Base-by-base conservation (phyloP, 2,329 filamentous ascomycete species). In the Dactylellina haptotyla region DNA sequence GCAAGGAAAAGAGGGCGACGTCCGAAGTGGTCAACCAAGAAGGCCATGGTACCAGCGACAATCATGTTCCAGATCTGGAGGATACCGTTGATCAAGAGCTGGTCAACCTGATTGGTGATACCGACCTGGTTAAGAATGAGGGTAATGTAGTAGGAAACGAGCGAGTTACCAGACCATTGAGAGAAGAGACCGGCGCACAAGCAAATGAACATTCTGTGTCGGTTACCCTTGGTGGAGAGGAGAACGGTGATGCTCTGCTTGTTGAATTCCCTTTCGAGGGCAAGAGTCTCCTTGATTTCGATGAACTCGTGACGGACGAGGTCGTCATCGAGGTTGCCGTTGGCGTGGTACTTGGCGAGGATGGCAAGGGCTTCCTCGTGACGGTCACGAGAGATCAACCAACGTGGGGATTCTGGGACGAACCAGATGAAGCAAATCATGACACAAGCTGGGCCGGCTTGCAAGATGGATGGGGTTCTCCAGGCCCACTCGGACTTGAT, bases 161-260 rank as follows among this genome's bases (percentile, higher is more conserved):
- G 77, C 43, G 82, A 83, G 75, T 86, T 87, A 34, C 85, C 86
- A 61, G 83, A 85, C 84, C 84, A 87, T 75, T 88, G 86, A 6
- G 83, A 84, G 80, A 87, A 87, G 71, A 86, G 80, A 71, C 85
- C 85, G 5, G 85, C 81, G 20, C 82, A 81, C 51, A 87, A 78
- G n/a, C 85, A 80, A 63, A 88, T 86, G 53, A 86, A 77, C 26
- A 87, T 80, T 34, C 86, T 82, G 75, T 84, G 83, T 37, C 85
- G 83, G 78, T 87, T 88, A 39, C 84, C 86, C 23, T 82, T 81
- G 3, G 84, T 85, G 59, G 81, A 82, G 78, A 82, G 78, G 37
- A 86, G 80, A 65, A 84, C 82, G 4, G 79, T 65, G 81, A 84
- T 85, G 45, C 80, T 79, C 58, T 82, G 82, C 76, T 81, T 79